Evolutionary conservation across 768 basidiomycete genomes (phyloP).

Genomic region (Hirschioporus abietinus): DNA sequence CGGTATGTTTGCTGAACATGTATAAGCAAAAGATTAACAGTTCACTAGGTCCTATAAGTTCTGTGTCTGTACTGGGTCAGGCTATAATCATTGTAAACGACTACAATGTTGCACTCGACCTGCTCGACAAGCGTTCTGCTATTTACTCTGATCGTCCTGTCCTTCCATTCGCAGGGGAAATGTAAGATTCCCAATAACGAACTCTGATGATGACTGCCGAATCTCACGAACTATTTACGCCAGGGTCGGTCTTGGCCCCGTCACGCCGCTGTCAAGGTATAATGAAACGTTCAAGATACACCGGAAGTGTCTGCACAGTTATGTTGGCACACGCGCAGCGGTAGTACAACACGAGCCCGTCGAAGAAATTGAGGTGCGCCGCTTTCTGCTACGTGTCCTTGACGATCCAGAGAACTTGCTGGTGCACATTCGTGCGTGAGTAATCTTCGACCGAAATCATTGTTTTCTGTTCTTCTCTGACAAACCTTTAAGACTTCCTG

Average conservation of each 20-base stretch:
- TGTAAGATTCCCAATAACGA: slow-evolving; percentile 12
- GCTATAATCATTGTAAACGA: slow-evolving; percentile 14
- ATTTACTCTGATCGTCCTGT: slow-evolving; percentile 13
- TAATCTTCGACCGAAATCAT: neutral
- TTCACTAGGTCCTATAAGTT: slow-evolving; percentile 11
- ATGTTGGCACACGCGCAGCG: slow-evolving; percentile 35
- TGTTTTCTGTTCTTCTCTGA: too few species aligned
- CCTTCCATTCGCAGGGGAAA: slow-evolving; percentile 14
- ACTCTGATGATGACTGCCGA: too few species aligned
- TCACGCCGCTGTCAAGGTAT: too few species aligned
- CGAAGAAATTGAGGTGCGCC: slow-evolving; percentile 36
- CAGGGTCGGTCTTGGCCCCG: too few species aligned
- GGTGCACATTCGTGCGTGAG: slow-evolving; percentile 15
- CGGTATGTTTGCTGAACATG: neutral
- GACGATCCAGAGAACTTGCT: slow-evolving; percentile 8
- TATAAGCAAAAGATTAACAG: neutral
- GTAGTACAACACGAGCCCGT: slow-evolving; percentile 29
- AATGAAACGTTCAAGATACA: too few species aligned
- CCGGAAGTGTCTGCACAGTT: slow-evolving; percentile 34
- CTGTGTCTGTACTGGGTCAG: slow-evolving; percentile 9
- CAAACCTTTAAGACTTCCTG: neutral
- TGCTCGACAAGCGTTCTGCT: slow-evolving; percentile 17
- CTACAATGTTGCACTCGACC: slow-evolving; percentile 12
- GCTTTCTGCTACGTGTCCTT: slow-evolving; percentile 12
- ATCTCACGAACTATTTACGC: too few species aligned